These are phyloP conservation scores for Cystofilobasidium ferigula DNA, from an alignment of 768 basidiomycete genomes.

Conservation along the genomic window DNA sequence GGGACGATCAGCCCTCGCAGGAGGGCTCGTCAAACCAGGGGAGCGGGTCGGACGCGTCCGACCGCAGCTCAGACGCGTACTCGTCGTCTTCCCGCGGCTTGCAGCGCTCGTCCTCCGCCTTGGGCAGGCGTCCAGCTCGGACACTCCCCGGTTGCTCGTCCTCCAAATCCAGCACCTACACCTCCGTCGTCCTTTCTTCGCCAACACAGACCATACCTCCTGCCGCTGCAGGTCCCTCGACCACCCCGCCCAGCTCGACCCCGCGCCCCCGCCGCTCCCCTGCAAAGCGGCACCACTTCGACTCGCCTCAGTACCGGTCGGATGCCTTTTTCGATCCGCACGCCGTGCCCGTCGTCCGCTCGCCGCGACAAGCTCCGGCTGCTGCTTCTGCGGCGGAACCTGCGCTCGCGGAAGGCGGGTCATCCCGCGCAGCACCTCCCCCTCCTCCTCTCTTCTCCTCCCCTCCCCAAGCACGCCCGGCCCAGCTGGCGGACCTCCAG, in stretches of 20 bases:
- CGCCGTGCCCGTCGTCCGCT: slow-evolving; percentile 1
- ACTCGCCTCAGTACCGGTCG: slow-evolving; percentile 3
- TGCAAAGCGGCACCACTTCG: neutral
- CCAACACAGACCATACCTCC: neutral
- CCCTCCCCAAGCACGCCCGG: neutral
- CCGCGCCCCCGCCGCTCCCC: neutral
- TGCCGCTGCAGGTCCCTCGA: neutral
- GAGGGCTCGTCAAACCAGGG: neutral
- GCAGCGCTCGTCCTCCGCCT: neutral
- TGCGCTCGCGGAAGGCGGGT: too few species aligned
- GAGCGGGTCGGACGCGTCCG: too few species aligned
- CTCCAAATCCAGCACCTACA: too few species aligned
- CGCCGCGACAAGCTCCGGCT: neutral
- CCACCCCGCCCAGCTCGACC: neutral
- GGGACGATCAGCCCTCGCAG: neutral
- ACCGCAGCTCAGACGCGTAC: neutral
- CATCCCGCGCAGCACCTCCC: too few species aligned
- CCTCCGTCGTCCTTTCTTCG: too few species aligned
- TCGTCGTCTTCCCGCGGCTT: neutral
- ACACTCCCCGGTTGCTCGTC: too few species aligned
- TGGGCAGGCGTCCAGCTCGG: too few species aligned
- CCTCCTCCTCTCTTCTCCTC: neutral
- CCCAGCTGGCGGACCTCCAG: neutral
- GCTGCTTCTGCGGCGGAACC: neutral
- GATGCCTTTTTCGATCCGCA: slow-evolving; percentile 14